Percentiles rank a stretch among this genome's conserved stretches.
phyloP scores from a whole-genome alignment of 176 grass and related monocot genomes.

The Oropetium thomaeum region DNA sequence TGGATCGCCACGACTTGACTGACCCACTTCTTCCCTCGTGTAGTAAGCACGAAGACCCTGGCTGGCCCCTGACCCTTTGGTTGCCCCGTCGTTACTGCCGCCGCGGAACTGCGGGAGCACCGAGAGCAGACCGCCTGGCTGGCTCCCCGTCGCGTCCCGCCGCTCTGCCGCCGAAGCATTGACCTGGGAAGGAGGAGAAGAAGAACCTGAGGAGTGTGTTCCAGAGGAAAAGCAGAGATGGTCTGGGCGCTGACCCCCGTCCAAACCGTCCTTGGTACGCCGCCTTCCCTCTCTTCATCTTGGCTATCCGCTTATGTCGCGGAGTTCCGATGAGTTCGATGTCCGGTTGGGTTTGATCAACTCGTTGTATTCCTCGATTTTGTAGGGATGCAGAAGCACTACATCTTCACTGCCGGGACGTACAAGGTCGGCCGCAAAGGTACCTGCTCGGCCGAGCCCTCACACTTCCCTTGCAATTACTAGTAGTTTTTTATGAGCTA shows the following conservation, averaged over 20 bases:
- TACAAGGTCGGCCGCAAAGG: constrained; percentile 98
- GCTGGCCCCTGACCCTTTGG: neutral
- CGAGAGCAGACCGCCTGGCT: neutral
- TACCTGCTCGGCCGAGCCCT: constrained; percentile 17
- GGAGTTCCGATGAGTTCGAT: neutral
- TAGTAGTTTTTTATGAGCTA: neutral
- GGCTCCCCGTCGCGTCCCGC: neutral
- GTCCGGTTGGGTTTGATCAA: neutral
- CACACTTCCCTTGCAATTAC: neutral
- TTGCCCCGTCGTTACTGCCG: constrained; percentile 20
- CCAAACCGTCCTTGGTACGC: constrained; percentile 55
- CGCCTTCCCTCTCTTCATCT: neutral
- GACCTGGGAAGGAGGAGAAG: neutral
- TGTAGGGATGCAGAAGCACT: constrained; percentile 64
- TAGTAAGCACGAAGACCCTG: neutral
- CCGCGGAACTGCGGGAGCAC: constrained; percentile 28
- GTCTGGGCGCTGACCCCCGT: constrained; percentile 73
- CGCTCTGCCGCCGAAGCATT: neutral
- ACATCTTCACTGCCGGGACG: constrained; percentile 73
- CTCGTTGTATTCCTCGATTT: neutral
- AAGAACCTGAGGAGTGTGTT: neutral
- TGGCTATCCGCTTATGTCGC: neutral
- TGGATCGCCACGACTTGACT: neutral
- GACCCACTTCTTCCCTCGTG: neutral
- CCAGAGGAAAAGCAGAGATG: constrained; percentile 31